Base-by-base conservation (phyloP, 192 early-diverging fungal genomes). In the Mortierella antarctica region DNA sequence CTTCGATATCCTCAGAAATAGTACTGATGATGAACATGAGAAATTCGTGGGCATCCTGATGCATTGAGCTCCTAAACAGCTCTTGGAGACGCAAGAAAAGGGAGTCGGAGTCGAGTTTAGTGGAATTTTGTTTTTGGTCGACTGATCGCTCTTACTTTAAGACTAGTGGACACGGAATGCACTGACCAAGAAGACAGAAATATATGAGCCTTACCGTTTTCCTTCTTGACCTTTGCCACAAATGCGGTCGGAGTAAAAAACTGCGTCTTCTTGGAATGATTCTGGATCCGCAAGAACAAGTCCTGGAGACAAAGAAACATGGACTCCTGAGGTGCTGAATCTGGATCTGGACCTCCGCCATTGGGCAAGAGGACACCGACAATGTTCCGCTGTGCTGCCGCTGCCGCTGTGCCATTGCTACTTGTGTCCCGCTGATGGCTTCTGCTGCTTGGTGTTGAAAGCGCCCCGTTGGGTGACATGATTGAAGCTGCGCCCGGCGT, bases 1-100 rank as follows among this genome's bases (percentile, higher is more conserved):
- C 87, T 49, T 87, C 86, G 7, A 95, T 91, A 72, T 94, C 93
- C 69, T 99, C 98, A 13, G 91, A 92, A 62, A 99, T 94, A 15
- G 92, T 91, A 78, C 99, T 98, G 18, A 99, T 85, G 14, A 96
- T 67, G 78, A 93, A 99, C 87, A 98, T 99, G 46, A 99, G 85
- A 75, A 98, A 96, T 84, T 99, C 98, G 80, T 99, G 98, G 0
- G 97, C 97, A 82, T 99, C 98, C 82, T 99, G 98, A 78, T 99
- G 98, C 87, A 92, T 93, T 39, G 93, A 96, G 70, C 93, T 92
- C 55, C 95, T 90, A 74, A 99, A 99, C 18, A 97, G 78, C 79
- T 97, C 97, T 96, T 80, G 5, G 51, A n/a, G 47, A 60, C 18
- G 62, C 63, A 67, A 21, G 57, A 46, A 48, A 17, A 72, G 15